These are phyloP conservation scores for Vanrija sp. DNA, from an alignment of 1,284 basidiomycete genomes.

Conservation along the genomic window DNA sequence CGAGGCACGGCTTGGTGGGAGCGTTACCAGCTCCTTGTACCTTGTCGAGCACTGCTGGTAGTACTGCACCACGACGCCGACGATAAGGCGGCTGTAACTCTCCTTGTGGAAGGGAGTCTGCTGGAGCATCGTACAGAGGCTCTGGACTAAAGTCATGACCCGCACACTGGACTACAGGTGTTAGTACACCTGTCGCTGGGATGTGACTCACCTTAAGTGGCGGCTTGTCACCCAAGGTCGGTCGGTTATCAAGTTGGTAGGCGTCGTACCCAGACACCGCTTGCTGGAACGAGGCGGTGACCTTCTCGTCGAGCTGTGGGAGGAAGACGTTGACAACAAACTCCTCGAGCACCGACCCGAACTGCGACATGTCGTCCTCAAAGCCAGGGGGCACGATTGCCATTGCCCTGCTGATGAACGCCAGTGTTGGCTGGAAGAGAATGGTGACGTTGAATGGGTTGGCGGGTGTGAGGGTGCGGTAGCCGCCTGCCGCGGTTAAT, in stretches of 20 bases:
- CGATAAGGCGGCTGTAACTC: slow-evolving; percentile 86
- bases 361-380: slow-evolving; percentile 63
- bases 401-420: slow-evolving; percentile 69
- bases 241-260: slow-evolving; percentile 56
- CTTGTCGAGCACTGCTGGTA: slow-evolving; percentile 89
- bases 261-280: slow-evolving; percentile 78
- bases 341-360: slow-evolving; percentile 72
- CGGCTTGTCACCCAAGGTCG: slow-evolving; percentile 24
- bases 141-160: slow-evolving; percentile 85
- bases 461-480: slow-evolving; percentile 79
- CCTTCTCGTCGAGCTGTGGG: slow-evolving; percentile 93
- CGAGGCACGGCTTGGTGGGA: not conserved
- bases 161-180: slow-evolving; percentile 63
- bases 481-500: slow-evolving; percentile 63
- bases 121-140: slow-evolving; percentile 84
- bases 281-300: slow-evolving; percentile 79
- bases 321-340: slow-evolving; percentile 92
- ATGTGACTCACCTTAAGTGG: slow-evolving; percentile 53
- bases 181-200: no score
- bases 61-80: slow-evolving; percentile 94
- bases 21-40: slow-evolving; percentile 56
- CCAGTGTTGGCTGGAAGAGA: slow-evolving; percentile 86
- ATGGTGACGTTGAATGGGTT: slow-evolving; percentile 94
- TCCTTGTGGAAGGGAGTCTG: slow-evolving; percentile 95
- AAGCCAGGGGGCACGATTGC: slow-evolving; percentile 68